Percentiles rank a stretch among this genome's conserved stretches.
phyloP scores from a whole-genome alignment of 306 rosid genomes.

The Quercus engelmannii region DNA sequence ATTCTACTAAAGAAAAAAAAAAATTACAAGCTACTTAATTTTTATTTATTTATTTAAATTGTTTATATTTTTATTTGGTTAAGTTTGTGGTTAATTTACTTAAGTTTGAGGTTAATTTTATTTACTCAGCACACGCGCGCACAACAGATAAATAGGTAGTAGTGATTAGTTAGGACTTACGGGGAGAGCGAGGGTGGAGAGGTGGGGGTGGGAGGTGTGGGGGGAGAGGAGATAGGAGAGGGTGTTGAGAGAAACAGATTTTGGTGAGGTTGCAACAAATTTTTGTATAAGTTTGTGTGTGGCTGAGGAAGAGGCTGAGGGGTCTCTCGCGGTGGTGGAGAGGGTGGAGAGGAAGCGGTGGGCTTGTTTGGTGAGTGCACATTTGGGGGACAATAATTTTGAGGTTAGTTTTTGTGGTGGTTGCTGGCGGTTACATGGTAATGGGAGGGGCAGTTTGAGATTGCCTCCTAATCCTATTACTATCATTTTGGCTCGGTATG shows the following conservation, averaged over 20 bases:
- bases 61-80: too few relatives aligned
- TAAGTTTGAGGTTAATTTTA: too few relatives aligned
- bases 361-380: slow-evolving; percentile 61
- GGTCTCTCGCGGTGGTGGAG: slow-evolving; percentile 26
- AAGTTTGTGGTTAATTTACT: too few relatives aligned
- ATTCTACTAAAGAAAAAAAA: neutral
- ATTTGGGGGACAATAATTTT: neutral
- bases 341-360: slow-evolving; percentile 67
- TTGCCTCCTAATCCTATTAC: slow-evolving; percentile 4
- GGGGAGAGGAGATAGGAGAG: slow-evolving; percentile 74
- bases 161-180: slow-evolving; percentile 28
- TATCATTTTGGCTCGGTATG: neutral
- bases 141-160: neutral
- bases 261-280: slow-evolving; percentile 51
- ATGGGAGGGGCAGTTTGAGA: neutral
- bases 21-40: neutral
- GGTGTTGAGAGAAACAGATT: slow-evolving; percentile 54
- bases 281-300: slow-evolving; percentile 43
- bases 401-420: neutral
- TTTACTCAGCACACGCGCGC: neutral
- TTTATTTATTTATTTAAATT: too few relatives aligned
- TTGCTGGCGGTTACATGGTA: slow-evolving; percentile 5
- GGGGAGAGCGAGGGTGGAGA: slow-evolving; percentile 51
- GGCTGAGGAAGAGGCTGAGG: slow-evolving; percentile 32
- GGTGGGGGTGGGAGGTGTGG: slow-evolving; percentile 41